Evolutionary conservation across 768 basidiomycete genomes (phyloP), one percentile per base, ranked within the genome.

Genomic region (Rhodosporidiobolus odoratus): DNA sequence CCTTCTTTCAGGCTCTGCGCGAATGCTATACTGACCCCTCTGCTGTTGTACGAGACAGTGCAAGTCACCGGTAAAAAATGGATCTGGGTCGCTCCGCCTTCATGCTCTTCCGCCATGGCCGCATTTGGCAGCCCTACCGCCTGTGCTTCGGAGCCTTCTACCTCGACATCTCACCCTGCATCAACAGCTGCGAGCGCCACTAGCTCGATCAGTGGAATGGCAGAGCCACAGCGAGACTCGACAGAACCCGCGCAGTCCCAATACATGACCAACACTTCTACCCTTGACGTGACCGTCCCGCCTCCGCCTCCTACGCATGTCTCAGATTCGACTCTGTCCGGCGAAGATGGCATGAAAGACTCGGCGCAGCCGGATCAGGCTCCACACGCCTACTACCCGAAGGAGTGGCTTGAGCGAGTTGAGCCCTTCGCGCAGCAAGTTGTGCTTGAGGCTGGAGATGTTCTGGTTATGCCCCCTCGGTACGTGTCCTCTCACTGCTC

Each of bases 61-160:
- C 96, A 98, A 82, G 84, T 96, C 10, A 87, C 90, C 21, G 95
- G 96, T 35, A 80, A 82, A 37, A 98, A 98, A 81, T 89, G 87
- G 10, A 85, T 98, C 32, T 97, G 95, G 92, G 82, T 97, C 62
- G 91, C 93, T 1, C 89, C 91, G 9, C 90, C 92, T 13, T 75
- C 79, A 12, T 64, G 73, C 17, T 38, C 54, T 1, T 57, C 65
- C 1, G 53, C 71, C 48, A 81, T 97, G 90, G 84, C 87, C 76
- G 82, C 86, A 2, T 85, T 68, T 38, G 43, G 54, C 27, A 12
- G 27, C 9, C 13, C 52, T 19, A 30, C 52, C 27, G 13, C 30
- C 52, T 10, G 27, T 21, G n/a, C 68, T 2, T 16, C 21, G 17
- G n/a, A n/a, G 7, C 25, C 48, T 30, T 27, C 65, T 34, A 32